These are phyloP conservation scores for Gracilariopsis chorda DNA, from an alignment of 23 red algal genomes.

Conservation along the genomic window DNA sequence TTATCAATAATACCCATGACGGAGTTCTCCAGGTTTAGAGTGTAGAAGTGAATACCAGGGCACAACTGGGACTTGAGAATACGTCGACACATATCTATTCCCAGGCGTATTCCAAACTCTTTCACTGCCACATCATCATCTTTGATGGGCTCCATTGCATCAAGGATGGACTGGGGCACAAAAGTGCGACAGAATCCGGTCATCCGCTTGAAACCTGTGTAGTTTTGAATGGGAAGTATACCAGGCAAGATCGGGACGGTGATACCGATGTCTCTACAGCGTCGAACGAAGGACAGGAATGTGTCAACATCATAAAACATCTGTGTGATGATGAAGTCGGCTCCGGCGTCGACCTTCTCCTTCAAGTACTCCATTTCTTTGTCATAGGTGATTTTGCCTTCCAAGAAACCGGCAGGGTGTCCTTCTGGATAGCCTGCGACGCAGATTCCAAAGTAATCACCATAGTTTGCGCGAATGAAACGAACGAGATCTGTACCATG, in stretches of 20 bases:
- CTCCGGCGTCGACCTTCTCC: conserved; percentile 92
- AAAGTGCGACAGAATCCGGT: conserved; percentile 95
- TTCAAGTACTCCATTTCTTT: conserved; percentile 88
- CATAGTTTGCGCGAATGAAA: conserved; percentile 88
- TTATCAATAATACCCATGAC: conserved; percentile 93
- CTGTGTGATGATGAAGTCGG: conserved; percentile 98
- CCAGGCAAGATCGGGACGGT: conserved; percentile 95
- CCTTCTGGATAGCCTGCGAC: conserved; percentile 99
- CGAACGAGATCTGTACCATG: conserved; percentile 91
- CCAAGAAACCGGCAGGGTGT: conserved; percentile 90
- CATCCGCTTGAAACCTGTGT: conserved; percentile 97
- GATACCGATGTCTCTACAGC: conserved; percentile 83
- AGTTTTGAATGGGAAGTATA: conserved; percentile 97
- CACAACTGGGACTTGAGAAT: conserved; percentile 84
- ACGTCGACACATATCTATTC: conserved; percentile 91
- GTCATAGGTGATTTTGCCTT: conserved; percentile 85
- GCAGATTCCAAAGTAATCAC: conserved; percentile 92
- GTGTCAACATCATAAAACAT: conserved; percentile 99
- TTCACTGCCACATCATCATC: conserved; percentile 98
- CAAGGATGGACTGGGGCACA: conserved; percentile 73
- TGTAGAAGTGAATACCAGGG: conserved; percentile 98
- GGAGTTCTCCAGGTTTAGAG: conserved; percentile 93
- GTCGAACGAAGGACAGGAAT: conserved; percentile 84
- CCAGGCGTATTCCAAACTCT: conserved; percentile 81
- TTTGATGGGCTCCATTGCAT: conserved; percentile 81